Evolutionary conservation across 345 rosid species (phyloP), one percentile per base, ranked within the genome.

Genomic region (Lumnitzera littorea): DNA sequence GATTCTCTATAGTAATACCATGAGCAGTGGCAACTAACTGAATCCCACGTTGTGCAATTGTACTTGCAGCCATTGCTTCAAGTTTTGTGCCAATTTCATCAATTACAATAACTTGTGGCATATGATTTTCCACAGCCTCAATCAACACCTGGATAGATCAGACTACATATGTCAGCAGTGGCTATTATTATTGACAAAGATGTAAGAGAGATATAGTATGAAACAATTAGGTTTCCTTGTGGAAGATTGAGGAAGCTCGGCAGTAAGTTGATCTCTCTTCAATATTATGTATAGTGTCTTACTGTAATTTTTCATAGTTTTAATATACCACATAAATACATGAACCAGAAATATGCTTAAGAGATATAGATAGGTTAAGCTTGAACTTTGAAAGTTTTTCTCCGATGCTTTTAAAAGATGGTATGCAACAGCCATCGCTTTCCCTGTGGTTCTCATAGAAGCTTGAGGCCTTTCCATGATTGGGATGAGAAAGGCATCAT

Each of bases 11-110:
- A 41, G 88, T 86, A 3, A 72, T 74, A 65, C 98, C 96, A 82
- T 89, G 96, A 66, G 96, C 92, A 57, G 95, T 86, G 36, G 96
- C 98, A 60, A 91, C 98, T 53, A 91, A 78, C 77, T 91, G 95
- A 68, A 91, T 89, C 62, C 96, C 98, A 62, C 95, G 92, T 63
- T 91, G 96, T 63, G 96, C 95, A 69, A 91, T 91, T 12, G 98
- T 89, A 70, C 96, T 83, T 64, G 89, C 98, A 66, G 98, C 98
- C 67, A 89, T 67, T 11, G 92, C 96, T 80, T 91, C 96, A 66
- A 89, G 98, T 76, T 85, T 89, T 73, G 96, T 91, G 51, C 95
- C 90, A 72, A 89, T 87, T 78, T 89, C 98, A 86, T 91, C 96
- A 62, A 88, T 91, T 71, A 88, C 95, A 63, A 84, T 83, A 67